Conservation (phyloP, 2,329 filamentous ascomycete species). For the Diaporthe helianthi region DNA sequence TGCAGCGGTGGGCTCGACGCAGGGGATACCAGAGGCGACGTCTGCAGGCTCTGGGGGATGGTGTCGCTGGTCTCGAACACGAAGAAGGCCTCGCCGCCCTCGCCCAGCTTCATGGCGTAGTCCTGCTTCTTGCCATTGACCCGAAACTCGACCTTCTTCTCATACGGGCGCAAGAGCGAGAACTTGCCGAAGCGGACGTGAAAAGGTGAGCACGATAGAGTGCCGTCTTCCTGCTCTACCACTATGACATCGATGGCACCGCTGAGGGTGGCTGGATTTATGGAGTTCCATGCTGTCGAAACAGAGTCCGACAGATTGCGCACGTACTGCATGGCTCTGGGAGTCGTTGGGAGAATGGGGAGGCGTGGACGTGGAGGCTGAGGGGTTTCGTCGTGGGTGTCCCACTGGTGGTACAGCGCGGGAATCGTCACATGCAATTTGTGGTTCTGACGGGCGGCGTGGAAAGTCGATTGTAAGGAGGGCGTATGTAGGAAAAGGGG, state of each 20-base stretch:
- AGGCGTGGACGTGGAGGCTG: background rate
- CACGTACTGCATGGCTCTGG: constrained; percentile 86
- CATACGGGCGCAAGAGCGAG: constrained; percentile 89
- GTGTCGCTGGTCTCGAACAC: constrained; percentile 94
- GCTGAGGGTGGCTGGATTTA: constrained; percentile 96
- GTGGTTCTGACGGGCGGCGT: constrained; percentile 4
- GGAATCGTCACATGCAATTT: constrained; percentile 20
- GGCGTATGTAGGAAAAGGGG: background rate
- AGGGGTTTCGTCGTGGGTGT: constrained; percentile 21
- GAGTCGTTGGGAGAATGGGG: background rate
- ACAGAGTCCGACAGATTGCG: constrained; percentile 93
- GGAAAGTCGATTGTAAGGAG: background rate
- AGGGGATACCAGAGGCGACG: constrained; percentile 90
- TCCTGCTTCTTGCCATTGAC: constrained; percentile 93
- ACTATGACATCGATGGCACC: constrained; percentile 99
- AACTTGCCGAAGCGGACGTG: constrained; percentile 99
- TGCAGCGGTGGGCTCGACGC: constrained; percentile 80
- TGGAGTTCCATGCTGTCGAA: constrained; percentile 98
- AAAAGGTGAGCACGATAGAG: constrained; percentile 90
- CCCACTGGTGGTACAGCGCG: constrained; percentile 19
- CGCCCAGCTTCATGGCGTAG: constrained; percentile 97
- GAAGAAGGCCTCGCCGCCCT: constrained; percentile 98
- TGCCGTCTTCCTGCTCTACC: constrained; percentile 93
- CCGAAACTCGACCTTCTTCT: constrained; percentile 98
- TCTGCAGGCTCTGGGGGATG: constrained; percentile 93